These are phyloP conservation scores for Tolypocladium ophioglossoides DNA, from an alignment of 2,329 filamentous ascomycete genomes.

Conservation along the genomic window DNA sequence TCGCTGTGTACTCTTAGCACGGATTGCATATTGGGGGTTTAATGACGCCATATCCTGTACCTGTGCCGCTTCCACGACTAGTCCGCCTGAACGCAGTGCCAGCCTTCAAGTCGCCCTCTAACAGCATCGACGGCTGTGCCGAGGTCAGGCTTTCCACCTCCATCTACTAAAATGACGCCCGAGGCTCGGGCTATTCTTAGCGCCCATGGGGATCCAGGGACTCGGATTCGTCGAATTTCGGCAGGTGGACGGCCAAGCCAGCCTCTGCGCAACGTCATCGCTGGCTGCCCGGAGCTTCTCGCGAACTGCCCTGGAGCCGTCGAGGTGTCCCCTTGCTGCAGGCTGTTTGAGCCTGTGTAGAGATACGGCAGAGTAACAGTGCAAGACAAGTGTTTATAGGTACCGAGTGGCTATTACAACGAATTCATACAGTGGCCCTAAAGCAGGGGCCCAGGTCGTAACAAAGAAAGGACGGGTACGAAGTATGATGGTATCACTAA, in stretches of 20 bases:
- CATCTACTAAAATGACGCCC: background rate
- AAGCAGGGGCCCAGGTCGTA: background rate
- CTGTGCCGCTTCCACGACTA: background rate
- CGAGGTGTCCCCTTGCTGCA: too few species aligned
- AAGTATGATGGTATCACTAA: slow-evolving; percentile 25
- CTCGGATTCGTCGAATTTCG: background rate
- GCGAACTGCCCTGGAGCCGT: too few species aligned
- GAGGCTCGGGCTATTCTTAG: background rate
- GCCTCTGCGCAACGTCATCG: too few species aligned
- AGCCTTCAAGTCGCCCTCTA: background rate
- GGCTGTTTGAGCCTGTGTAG: too few species aligned
- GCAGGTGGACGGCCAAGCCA: background rate
- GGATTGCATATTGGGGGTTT: background rate
- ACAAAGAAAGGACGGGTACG: slow-evolving; percentile 15
- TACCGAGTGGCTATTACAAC: background rate
- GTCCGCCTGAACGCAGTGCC: too few species aligned
- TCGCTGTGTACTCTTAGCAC: background rate
- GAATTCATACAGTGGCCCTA: background rate
- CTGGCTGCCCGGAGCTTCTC: too few species aligned
- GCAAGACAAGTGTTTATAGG: background rate
- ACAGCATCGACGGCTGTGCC: background rate
- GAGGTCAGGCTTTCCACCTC: background rate
- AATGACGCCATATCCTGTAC: background rate
- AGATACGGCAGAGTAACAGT: background rate
- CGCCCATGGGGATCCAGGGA: background rate